These are phyloP conservation scores for Vitellaria paradoxa DNA, from an alignment of 179 eudicot genomes.

Conservation along the genomic window DNA sequence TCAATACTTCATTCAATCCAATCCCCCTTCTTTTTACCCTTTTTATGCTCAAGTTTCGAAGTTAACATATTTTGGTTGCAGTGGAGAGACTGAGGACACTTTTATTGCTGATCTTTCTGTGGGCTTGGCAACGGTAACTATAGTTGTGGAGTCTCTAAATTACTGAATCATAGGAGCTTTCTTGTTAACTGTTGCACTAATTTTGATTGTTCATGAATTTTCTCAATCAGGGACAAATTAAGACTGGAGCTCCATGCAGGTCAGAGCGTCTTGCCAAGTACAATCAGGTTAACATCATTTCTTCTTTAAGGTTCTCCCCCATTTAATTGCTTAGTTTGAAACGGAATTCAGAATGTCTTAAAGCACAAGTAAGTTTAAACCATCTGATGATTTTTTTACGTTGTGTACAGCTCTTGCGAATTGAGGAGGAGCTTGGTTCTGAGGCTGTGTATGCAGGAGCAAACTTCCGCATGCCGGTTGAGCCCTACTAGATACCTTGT, in stretches of 20 bases:
- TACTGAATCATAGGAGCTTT: background rate
- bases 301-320: background rate
- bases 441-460: slow-evolving; percentile 87
- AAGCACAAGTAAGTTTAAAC: background rate
- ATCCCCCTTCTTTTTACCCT: too few relatives aligned
- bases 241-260: slow-evolving; percentile 98
- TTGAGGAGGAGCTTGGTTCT: slow-evolving; percentile 89
- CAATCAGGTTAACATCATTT: slow-evolving; percentile 60
- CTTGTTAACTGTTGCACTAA: background rate
- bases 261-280: slow-evolving; percentile 98
- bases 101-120: slow-evolving; percentile 98
- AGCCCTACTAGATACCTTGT: slow-evolving; percentile 53
- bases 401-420: slow-evolving; percentile 63
- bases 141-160: background rate
- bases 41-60: slow-evolving; percentile 9
- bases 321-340: background rate
- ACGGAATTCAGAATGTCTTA: background rate
- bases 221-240: slow-evolving; percentile 81
- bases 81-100: slow-evolving; percentile 98
- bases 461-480: slow-evolving; percentile 77
- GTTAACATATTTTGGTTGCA: slow-evolving; percentile 23
- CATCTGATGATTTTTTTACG: slow-evolving; percentile 5
- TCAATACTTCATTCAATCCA: background rate
- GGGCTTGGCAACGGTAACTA: slow-evolving; percentile 89
- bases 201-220: slow-evolving; percentile 6